Base-by-base conservation (phyloP, 2,329 filamentous ascomycete species). In the Mariannaea elegans region DNA sequence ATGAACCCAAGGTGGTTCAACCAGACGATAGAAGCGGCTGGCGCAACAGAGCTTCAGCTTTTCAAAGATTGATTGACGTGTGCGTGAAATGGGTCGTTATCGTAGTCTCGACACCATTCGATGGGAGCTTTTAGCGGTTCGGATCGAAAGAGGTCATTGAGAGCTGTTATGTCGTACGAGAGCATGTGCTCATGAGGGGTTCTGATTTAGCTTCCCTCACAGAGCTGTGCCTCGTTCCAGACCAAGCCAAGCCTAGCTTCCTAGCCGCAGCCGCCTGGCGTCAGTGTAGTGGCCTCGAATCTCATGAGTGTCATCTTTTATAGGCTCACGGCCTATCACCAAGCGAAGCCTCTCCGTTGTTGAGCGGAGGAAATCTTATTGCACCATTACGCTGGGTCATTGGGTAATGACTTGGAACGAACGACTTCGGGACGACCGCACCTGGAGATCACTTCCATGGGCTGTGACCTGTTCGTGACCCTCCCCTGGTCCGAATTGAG, bases 81-180 rank as follows among this genome's bases (percentile, higher is more conserved):
- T 38, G 8, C 13, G 34, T 44, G 41, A 18, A 7, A 45, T 31
- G 34, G 21, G 19, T 21, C 21, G 16, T 32, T 45, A 36, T 39
- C 18, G 23, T 12, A 23, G 45, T 29, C 29, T 50, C 36, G 32
- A 13, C 42, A 46, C 19, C 31, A 19, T 34, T 24, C 34, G 23
- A 53, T 47, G 42, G 19, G 14, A 41, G 46, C 41, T 31, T 42
- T 31, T 23, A 59, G 32, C 34, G 44, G 53, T 27, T 19, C 27
- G 46, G 44, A 47, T 63, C 58, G 63, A 52, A 61, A 65, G 59
- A 65, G 59, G 53, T 38, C 34, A 46, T 54, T 36, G 29, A 51
- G 42, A 52, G 29, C 23, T 34, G 41, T 29, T 32, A 38, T 47
- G 63, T 69, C 61, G 67, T 69, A 65, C 56, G 65, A 67, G 56